phyloP scores from a whole-genome alignment of 768 basidiomycete species.

The Chalciporus sphaerocephalus region DNA sequence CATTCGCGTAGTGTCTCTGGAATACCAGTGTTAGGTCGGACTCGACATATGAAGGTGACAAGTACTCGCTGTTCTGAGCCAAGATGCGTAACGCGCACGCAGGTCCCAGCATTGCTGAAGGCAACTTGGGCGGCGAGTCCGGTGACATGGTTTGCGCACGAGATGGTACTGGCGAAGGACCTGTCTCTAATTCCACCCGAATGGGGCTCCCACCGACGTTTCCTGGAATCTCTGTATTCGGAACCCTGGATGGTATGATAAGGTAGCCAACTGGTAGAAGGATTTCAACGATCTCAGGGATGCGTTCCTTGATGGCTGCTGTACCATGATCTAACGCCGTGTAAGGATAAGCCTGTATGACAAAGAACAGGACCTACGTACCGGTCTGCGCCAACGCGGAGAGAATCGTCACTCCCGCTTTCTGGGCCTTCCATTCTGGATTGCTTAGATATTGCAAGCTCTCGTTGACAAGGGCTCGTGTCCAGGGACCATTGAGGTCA shows the following conservation, averaged over 20 bases:
- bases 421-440: constrained; percentile 1
- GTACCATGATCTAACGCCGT: constrained; percentile 1
- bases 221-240: not conserved
- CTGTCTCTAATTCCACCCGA: not conserved
- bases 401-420: constrained; percentile 4
- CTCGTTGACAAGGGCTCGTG: not conserved
- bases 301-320: not conserved
- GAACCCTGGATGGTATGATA: not conserved
- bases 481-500: not conserved
- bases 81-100: constrained; percentile 6
- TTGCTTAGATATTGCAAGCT: not conserved
- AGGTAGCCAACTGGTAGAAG: not conserved
- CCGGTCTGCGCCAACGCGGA: constrained; percentile 7
- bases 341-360: not conserved
- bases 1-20: not conserved
- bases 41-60: not conserved
- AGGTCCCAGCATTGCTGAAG: constrained; percentile 5
- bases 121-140: not conserved
- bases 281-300: constrained; percentile 1
- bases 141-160: not conserved
- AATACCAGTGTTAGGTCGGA: not conserved
- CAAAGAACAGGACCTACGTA: not conserved
- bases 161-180: not conserved
- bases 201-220: not conserved
- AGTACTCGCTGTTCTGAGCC: constrained; percentile 1